Conservation (phyloP, 148 eudicot species). For the Amaranthus cruentus region DNA sequence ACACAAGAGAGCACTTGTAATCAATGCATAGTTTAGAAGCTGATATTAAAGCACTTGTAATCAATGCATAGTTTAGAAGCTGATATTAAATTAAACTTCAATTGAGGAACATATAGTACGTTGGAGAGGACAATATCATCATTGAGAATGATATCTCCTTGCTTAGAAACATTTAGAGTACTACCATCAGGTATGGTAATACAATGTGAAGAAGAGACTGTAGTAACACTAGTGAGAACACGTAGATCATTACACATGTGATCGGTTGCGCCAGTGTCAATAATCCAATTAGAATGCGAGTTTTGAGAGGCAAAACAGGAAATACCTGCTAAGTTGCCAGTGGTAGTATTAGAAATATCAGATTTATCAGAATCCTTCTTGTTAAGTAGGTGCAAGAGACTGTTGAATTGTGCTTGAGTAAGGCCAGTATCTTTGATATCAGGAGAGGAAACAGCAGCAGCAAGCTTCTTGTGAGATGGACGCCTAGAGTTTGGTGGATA, state of each 20-base stretch:
- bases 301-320: background rate
- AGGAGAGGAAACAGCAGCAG: background rate
- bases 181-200: background rate
- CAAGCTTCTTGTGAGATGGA: background rate
- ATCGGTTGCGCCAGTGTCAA: background rate
- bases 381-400: background rate
- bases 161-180: background rate
- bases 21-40: background rate
- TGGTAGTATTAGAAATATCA: too few species aligned
- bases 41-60: background rate
- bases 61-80: background rate
- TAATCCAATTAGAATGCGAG: background rate
- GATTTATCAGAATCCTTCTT: too few species aligned
- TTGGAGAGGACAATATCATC: background rate
- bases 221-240: background rate
- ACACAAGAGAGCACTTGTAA: background rate
- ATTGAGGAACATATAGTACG: background rate
- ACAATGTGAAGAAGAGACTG: background rate
- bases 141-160: background rate
- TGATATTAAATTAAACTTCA: background rate
- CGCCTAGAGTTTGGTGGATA: background rate
- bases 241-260: background rate
- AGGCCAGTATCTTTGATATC: background rate
- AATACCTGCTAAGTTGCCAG: background rate
- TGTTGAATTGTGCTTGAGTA: background rate